Evolutionary conservation across 1,139 yeast species (phyloP), one percentile per base, ranked within the genome.

Genomic region (Lodderomyces theae): DNA sequence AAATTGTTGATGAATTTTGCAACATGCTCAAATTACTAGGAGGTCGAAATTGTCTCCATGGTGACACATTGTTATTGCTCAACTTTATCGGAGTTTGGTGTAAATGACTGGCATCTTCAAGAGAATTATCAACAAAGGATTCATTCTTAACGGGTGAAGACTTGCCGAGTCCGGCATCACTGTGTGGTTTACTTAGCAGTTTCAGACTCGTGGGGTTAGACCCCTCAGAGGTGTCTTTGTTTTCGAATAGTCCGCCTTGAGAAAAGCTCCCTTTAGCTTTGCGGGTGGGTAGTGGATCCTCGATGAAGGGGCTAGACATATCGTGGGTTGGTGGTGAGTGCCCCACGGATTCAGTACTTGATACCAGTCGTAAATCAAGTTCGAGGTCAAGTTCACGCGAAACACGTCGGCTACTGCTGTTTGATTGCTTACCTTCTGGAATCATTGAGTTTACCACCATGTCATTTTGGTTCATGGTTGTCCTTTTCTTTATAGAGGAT

Each of bases 31-130:
- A 3, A n/a, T 18, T 24, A 13, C 21, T 30, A 13, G 28, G 46
- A 6, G 69, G 53, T 28, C 72, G 46, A 35, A 66, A 51, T 39
- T 57, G 58, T 37, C 67, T 50, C 72, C 72, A 66, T 1, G 68
- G 66, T 0, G 66, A 50, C 10, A 47, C 39, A 11, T 36, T 37
- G 2, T 25, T 15, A 12, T 32, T n/a, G 35, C 39, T 22, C 37
- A 40, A 41, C 17, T 16, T 24, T 21, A 23, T 18, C 21, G 40
- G 40, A 11, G 40, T 37, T 12, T 18, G 22, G 13, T 24, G n/a
- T 6, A 15, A 11, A 16, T 28, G 18, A 11, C 29, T 25, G 5
- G 5, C 29, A 28, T n/a, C n/a, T n/a, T 28, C 31, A 28, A 28
- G 18, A 8, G 31, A 28, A 28, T 28, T 28, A n/a, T 28, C 31